Conservation (phyloP, 2,329 filamentous ascomycete genomes). For the Ophiostoma ulmi region DNA sequence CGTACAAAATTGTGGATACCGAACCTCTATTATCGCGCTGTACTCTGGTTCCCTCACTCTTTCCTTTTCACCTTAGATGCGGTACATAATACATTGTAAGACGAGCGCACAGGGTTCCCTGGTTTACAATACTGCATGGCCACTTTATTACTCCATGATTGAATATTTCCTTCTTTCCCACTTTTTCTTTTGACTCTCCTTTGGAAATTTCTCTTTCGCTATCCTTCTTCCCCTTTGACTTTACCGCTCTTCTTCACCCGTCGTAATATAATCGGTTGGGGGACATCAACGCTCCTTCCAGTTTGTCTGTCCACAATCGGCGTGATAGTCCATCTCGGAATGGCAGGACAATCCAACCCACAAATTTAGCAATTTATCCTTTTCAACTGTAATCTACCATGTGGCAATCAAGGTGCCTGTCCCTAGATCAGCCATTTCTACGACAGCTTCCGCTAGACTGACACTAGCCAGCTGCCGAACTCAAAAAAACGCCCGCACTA, state of each 20-base stretch:
- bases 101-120: slow-evolving; percentile 12
- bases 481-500: slow-evolving; percentile 1
- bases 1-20: slow-evolving; percentile 1
- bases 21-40: not conserved
- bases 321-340: not conserved
- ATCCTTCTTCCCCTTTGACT: not conserved
- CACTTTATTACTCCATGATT: no score
- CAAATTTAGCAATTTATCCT: not conserved
- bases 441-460: not conserved
- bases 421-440: not conserved
- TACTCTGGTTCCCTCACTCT: not conserved
- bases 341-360: not conserved
- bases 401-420: not conserved
- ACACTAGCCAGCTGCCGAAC: not conserved
- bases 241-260: not conserved
- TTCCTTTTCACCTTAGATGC: not conserved
- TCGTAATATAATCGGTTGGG: not conserved
- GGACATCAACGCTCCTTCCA: not conserved
- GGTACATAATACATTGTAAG: slow-evolving; percentile 15
- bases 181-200: not conserved
- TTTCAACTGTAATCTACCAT: slow-evolving; percentile 2
- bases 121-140: not conserved
- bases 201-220: not conserved
- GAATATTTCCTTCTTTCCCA: not conserved
- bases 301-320: not conserved